Base-by-base conservation (phyloP, 805 yeast species). In the Cyberlindnera amylophila region DNA sequence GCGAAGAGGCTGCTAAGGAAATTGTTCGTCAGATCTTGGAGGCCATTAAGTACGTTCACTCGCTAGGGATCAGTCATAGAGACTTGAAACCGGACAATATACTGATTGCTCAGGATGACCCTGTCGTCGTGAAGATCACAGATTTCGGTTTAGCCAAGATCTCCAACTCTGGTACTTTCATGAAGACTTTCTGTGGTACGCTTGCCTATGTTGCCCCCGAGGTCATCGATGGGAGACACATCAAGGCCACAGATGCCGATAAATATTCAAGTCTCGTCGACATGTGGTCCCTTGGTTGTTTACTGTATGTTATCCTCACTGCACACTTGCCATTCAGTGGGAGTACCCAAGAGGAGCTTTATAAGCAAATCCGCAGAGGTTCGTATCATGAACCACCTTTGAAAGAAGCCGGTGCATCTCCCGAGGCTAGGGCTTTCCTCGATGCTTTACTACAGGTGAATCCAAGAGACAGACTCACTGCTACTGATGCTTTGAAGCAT, bases 111-210 rank as follows among this genome's bases (percentile, higher is more conserved):
- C 85, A 81, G 57, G 95, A 88, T 58, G 93, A 87, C 57, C 98
- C 97, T 0, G 93, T 90, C 4, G 62, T 79, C 14, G 82, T 93
- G n/a, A 93, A 93, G 59, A 86, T 93, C 31, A 86, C 97, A 3
- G 99, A 93, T 65, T 93, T 93, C 66, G 99, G 99, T 0, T 69
- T 93, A 34, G 99, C 99, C 0, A 93, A 93, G 63, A 81, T 88
- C 21, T 81, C 89, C 49, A 93, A 84, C 44, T 81, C 80, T 40
- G 84, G 89, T 9, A 79, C 96, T 2, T 80, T 85, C 49, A 82
- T 93, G 85, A 90, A 88, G 61, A 91, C 99, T 0, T 93, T 93
- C 55, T 93, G 99, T 66, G 99, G 99, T 1, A 93, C 99, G 0
- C 63, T 93, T 49, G 97, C 98, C 2, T 93, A 93, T 57, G 84